phyloP scores from a whole-genome alignment of 23 red algal species.

The Chondrus crispus region DNA sequence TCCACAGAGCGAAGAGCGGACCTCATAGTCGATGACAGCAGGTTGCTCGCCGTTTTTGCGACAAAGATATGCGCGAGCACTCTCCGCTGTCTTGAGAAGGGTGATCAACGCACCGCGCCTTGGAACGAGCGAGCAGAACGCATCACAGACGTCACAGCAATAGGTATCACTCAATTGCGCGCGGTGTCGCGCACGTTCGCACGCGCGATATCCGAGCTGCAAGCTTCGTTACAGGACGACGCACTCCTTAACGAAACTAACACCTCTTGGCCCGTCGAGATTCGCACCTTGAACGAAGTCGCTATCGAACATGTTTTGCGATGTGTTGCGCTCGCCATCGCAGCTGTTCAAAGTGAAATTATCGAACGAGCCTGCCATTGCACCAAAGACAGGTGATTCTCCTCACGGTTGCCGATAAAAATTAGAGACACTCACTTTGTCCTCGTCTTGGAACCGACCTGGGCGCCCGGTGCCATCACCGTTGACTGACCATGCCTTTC shows the following conservation, averaged over 20 bases:
- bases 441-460: no score
- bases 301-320: constrained; percentile 22
- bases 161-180: constrained; percentile 25
- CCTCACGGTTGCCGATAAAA: background rate
- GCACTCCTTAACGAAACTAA: background rate
- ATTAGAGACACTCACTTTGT: background rate
- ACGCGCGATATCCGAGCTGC: background rate
- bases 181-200: constrained; percentile 27
- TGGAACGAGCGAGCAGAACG: constrained; percentile 33
- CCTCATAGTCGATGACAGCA: constrained; percentile 3
- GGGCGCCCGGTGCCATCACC: background rate
- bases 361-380: constrained; percentile 2
- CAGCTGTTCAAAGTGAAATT: constrained; percentile 34
- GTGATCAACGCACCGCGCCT: background rate
- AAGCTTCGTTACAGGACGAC: background rate
- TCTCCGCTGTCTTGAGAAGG: constrained; percentile 25
- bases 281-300: constrained; percentile 6
- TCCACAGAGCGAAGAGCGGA: background rate
- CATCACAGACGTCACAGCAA: background rate
- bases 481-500: background rate
- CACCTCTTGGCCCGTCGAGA: background rate
- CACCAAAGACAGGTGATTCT: no score
- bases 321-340: constrained; percentile 34
- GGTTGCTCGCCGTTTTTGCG: constrained; percentile 39
- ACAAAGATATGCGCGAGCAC: constrained; percentile 12